phyloP scores from a whole-genome alignment of 768 basidiomycete species.

The Cantharellus anzutake region DNA sequence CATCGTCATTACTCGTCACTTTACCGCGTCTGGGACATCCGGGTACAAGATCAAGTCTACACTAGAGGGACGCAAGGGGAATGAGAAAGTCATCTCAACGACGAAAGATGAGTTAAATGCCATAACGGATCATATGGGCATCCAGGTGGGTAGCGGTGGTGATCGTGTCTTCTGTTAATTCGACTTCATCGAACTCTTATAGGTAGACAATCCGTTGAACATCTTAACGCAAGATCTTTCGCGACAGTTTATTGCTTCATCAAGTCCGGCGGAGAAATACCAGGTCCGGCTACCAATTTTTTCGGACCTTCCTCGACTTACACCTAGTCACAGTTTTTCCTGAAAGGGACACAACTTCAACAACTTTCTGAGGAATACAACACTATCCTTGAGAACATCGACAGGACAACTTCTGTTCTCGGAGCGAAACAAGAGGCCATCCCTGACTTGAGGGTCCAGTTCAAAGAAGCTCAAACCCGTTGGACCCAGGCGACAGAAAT shows the following conservation, averaged over 20 bases:
- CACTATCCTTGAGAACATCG: slow-evolving; percentile 50
- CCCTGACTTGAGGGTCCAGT: slow-evolving; percentile 47
- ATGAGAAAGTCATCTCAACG: slow-evolving; percentile 34
- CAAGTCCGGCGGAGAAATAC: slow-evolving; percentile 72
- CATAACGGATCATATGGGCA: slow-evolving; percentile 90
- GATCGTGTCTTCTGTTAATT: neutral
- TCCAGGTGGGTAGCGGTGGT: slow-evolving; percentile 29
- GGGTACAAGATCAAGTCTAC: slow-evolving; percentile 57
- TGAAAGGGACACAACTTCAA: slow-evolving; percentile 77
- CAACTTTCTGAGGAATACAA: slow-evolving; percentile 82
- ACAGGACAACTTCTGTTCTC: slow-evolving; percentile 43
- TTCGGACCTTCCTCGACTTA: too few relatives aligned
- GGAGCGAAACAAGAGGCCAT: slow-evolving; percentile 55
- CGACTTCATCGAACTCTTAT: neutral
- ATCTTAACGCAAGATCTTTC: slow-evolving; percentile 76
- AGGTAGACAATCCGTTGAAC: slow-evolving; percentile 87
- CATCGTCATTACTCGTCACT: slow-evolving; percentile 67
- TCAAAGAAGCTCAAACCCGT: slow-evolving; percentile 36
- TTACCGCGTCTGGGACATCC: slow-evolving; percentile 56
- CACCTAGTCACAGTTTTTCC: slow-evolving; percentile 51
- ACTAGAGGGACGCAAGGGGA: slow-evolving; percentile 28
- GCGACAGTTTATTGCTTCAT: slow-evolving; percentile 69
- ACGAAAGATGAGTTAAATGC: slow-evolving; percentile 72
- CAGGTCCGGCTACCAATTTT: slow-evolving; percentile 29
- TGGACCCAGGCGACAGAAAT: slow-evolving; percentile 61